Conservation (phyloP, 352 stramenopile genomes). For the Pythium dissimile region DNA sequence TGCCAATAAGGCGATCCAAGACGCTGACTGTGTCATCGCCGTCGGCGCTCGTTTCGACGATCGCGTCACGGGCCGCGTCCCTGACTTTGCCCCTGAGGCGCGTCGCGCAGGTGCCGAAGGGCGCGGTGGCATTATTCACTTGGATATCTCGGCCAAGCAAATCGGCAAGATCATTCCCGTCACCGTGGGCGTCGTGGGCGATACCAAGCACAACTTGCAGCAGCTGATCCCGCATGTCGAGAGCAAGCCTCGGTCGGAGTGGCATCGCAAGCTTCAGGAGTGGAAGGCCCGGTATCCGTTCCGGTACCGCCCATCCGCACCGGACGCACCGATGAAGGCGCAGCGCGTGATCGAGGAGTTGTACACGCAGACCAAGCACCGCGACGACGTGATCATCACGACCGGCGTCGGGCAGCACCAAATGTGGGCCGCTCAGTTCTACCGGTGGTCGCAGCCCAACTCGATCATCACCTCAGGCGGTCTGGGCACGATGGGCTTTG, state of each 20-base stretch:
- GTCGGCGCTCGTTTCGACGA: conserved; percentile 96
- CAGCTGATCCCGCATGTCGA: conserved; percentile 82
- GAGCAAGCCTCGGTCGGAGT: conserved; percentile 82
- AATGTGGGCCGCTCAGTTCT: conserved; percentile 96
- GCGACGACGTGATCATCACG: conserved; percentile 92
- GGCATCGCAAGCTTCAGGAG: conserved; percentile 89
- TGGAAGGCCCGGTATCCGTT: conserved; percentile 94
- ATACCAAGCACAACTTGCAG: conserved; percentile 92
- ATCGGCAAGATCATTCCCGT: conserved; percentile 84
- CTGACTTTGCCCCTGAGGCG: conserved; percentile 92
- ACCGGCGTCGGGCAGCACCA: conserved; percentile 96
- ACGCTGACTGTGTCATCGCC: conserved; percentile 92
- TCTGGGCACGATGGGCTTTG: conserved; percentile 95
- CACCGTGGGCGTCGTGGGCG: conserved; percentile 71
- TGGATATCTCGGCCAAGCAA: conserved; percentile 91
- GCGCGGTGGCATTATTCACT: conserved; percentile 94
- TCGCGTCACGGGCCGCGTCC: conserved; percentile 92
- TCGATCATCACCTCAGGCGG: conserved; percentile 93
- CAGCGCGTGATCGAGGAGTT: conserved; percentile 94
- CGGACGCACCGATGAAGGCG: conserved; percentile 86
- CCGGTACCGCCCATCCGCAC: conserved; percentile 75
- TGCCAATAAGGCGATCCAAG: conserved; percentile 96
- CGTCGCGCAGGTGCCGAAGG: conserved; percentile 87
- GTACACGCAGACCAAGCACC: conserved; percentile 91
- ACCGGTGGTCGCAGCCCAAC: conserved; percentile 93